phyloP scores from a whole-genome alignment of 2,329 filamentous ascomycete genomes.

The Stylonectria norvegica region DNA sequence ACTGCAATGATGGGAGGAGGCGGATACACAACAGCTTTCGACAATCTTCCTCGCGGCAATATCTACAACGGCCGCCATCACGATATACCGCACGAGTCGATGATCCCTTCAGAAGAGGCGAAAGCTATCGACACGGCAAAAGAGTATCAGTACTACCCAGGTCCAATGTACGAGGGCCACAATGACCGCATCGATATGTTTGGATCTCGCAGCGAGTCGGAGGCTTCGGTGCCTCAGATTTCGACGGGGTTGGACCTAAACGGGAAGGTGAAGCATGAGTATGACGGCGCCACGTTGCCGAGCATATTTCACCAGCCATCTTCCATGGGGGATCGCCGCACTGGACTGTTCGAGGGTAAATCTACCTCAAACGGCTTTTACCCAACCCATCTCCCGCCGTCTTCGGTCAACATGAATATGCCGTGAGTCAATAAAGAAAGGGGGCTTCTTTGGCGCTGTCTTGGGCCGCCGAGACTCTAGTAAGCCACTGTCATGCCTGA shows the following conservation, averaged over 20 bases:
- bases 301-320: slow-evolving; percentile 45
- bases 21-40: slow-evolving; percentile 29
- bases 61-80: slow-evolving; percentile 47
- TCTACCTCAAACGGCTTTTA: slow-evolving; percentile 51
- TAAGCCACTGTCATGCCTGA: too few relatives aligned
- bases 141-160: slow-evolving; percentile 54
- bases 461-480: not conserved
- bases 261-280: slow-evolving; percentile 49
- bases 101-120: slow-evolving; percentile 50
- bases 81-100: slow-evolving; percentile 48
- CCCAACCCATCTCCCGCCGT: slow-evolving; percentile 47
- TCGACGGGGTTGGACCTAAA: slow-evolving; percentile 28
- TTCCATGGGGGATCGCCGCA: slow-evolving; percentile 34
- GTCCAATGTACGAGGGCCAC: slow-evolving; percentile 47
- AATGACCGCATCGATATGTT: slow-evolving; percentile 52
- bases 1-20: slow-evolving; percentile 35
- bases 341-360: slow-evolving; percentile 53
- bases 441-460: not conserved
- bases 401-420: slow-evolving; percentile 45
- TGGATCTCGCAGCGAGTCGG: slow-evolving; percentile 35
- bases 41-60: too few relatives aligned
- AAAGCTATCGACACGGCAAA: slow-evolving; percentile 49
- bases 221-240: slow-evolving; percentile 33
- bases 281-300: slow-evolving; percentile 43
- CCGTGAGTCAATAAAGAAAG: slow-evolving; percentile 13